Evolutionary conservation across 78 protist species (phyloP), one percentile per base, ranked within the genome.

Genomic region (Dictyostelium purpureum): DNA sequence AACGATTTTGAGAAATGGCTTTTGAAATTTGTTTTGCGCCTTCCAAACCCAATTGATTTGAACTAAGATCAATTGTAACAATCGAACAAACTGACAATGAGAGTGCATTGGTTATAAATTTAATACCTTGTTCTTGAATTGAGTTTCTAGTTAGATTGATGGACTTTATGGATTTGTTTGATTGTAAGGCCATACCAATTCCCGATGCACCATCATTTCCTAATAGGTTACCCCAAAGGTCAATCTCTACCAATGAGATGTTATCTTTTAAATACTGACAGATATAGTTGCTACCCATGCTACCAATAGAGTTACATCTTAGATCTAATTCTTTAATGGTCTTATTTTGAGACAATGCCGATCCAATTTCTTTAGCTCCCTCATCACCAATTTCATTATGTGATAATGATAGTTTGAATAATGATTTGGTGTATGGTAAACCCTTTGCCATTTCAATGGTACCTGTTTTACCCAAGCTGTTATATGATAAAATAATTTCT

Each of bases 131-230:
- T n/a, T 49, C 49, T 52, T 81, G 89, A 40, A 81, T 81, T 19
- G 63, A 81, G 43, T 81, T 81, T 31, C 89, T 43, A 1, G 89
- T 81, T 19, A 81, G 18, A 33, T 81, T 81, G 0, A 81, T 81
- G 0, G 79, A 81, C 26, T 69, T 66, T 2, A 81, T 42, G 35
- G 45, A 69, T 24, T 49, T 57, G 43, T 81, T 81, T 4, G 35
- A 7, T 16, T 47, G 33, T 42, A 81, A 65, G 11, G 89, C 89
- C 11, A 14, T 59, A 1, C 89, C 89, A 18, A 81, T 81, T 2
- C 43, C 59, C 16, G 16, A 35, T 21, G 89, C 79, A 6, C 89
- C 89, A 12, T 66, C 43, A 1, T 45, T 43, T 1, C 89, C 89
- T 4, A 81, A 37, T 0, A 49, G n/a, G 33, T 81, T 81, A 1